Base-by-base conservation (phyloP, 2,329 filamentous ascomycete genomes). In the Pseudopyrenochaeta lycopersici region DNA sequence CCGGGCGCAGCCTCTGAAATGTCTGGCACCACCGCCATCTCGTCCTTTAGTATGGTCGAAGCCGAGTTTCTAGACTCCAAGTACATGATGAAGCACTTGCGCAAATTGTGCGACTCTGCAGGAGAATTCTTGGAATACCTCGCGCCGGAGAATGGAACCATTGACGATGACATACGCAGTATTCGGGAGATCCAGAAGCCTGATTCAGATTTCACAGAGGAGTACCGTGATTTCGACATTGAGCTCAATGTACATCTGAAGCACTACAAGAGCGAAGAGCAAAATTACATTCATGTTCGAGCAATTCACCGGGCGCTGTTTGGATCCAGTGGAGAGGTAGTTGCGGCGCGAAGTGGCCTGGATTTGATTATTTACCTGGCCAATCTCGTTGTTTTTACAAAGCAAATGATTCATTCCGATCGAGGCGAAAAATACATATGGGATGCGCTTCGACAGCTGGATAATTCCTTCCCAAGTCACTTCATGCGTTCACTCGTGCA, bases 1-100 rank as follows among this genome's bases (percentile, higher is more conserved):
- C 74, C 74, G n/a, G 74, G 72, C 20, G 71, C 66, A 21, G 60
- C 63, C 14, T 81, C 79, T 5, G 75, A 71, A 35, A 76, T 80
- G 63, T 81, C 80, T 3, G 78, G 78, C 12, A 81, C 77, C 2
- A 81, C 80, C 2, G 77, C 77, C 4, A 78, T 78, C 38, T 79
- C 79, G 0, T 78, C 79, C 2, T 78, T 79, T 49, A 80, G 79
- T 5, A 73, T 75, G 52, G 74, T 77, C 31, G 78, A 81, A 47
- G 70, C 78, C 23, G 70, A 74, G 20, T 68, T 75, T 10, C 65
- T 82, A 9, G 77, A 81, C 38, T 48, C 71, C 3, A 76, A 77
- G 29, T 61, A 72, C 32, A 79, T 82, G 40, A 45, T 80, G 4
- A 76, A 76, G 42, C 70, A 73, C 17, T 56, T 82, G 27, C 71